phyloP scores from a whole-genome alignment of 257 asterid genomes.

The Ligustrum vulgare region DNA sequence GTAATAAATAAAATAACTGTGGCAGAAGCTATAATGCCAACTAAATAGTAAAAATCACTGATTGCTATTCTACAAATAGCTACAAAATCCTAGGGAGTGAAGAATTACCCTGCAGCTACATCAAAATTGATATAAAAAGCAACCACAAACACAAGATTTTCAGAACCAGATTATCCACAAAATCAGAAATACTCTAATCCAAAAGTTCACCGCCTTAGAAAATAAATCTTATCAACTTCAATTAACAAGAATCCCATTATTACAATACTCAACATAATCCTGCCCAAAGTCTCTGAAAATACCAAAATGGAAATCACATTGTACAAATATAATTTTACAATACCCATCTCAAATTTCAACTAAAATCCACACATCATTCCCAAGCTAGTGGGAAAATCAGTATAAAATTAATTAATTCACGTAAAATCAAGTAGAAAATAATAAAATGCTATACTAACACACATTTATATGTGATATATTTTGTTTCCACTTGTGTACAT shows the following conservation, averaged over 20 bases:
- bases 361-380: not conserved
- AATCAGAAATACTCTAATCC: not conserved
- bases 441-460: slow-evolving; percentile 14
- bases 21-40: not conserved
- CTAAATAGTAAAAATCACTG: not conserved
- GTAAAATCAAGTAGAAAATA: not conserved
- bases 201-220: not conserved
- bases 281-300: not conserved
- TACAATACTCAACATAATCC: not conserved
- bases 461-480: not conserved
- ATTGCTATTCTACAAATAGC: not conserved
- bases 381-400: not conserved
- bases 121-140: not conserved
- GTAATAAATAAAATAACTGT: not conserved
- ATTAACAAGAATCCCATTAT: not conserved
- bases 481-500: not conserved
- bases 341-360: slow-evolving; percentile 19
- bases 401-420: slow-evolving; percentile 4
- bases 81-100: not conserved
- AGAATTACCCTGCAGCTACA: not conserved
- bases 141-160: not conserved
- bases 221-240: not conserved
- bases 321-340: not conserved
- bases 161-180: not conserved
- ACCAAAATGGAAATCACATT: not conserved